A percentile compares a stretch with the other conserved stretches of the same genome.
Conservation (phyloP, 257 asterid genomes). For the Scutellaria barbata region DNA sequence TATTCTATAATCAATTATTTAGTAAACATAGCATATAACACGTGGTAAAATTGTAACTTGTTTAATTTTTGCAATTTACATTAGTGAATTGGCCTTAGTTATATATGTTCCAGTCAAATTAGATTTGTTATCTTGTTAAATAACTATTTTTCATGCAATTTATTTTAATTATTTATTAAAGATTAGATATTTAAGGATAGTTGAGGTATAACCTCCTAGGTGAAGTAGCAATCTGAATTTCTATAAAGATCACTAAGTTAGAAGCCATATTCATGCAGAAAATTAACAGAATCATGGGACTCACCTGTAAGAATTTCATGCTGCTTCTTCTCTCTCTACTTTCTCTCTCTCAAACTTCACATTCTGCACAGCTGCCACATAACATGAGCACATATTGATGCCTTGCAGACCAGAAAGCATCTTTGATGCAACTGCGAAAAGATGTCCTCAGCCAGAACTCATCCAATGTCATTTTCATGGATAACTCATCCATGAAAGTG, state of each 20-base stretch:
- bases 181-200: too few species aligned
- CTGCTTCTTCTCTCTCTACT: conserved; percentile 18
- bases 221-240: neutral
- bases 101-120: too few species aligned
- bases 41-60: too few species aligned
- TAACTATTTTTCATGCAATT: too few species aligned
- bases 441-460: conserved; percentile 33
- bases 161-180: too few species aligned
- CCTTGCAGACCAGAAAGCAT: conserved; percentile 24
- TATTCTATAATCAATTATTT: too few species aligned
- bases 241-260: neutral
- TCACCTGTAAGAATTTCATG: neutral
- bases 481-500: conserved; percentile 32
- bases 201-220: too few species aligned
- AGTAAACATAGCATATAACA: neutral
- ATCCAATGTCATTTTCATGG: conserved; percentile 26
- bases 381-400: neutral
- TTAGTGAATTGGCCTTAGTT: too few species aligned
- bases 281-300: conserved; percentile 19
- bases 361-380: conserved; percentile 4
- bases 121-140: too few species aligned
- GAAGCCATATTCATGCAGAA: neutral
- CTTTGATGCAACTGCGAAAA: conserved; percentile 33
- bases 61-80: too few species aligned
- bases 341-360: conserved; percentile 6